Base-by-base conservation (phyloP, 1,284 basidiomycete species). In the Blastosporella zonata region DNA sequence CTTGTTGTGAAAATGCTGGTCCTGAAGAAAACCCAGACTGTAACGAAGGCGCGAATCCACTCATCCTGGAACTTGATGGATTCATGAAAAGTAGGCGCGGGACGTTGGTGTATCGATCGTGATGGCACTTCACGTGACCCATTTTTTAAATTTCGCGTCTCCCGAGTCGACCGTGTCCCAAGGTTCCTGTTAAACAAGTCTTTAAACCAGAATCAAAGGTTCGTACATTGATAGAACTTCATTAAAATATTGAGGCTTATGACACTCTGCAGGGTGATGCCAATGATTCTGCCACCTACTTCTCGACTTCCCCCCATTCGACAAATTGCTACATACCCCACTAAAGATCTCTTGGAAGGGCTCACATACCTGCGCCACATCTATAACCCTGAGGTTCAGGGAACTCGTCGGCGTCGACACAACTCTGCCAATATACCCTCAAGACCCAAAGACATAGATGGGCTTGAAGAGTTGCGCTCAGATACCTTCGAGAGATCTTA, bases 401-500 rank as follows among this genome's bases (percentile, higher is more conserved):
- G 73, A 6, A 69, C 68, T 3, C 67, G 70, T 13, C 60, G 67
- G 2, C 57, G 51, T 15, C 44, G 33, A 36, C 23, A 20, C 20
- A 22, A 40, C 13, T 2, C 23, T 48, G 20, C 21, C 31, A n/a
- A 35, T 31, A 8, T 18, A 34, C 5, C 28, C 25, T 23, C 34
- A 37, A 40, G 45, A n/a, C 15, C 36, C 17, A 38, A n/a, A 22
- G 21, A 41, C 20, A n/a, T 6, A 23, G 29, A 27, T 38, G 44
- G 40, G n/a, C 49, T 63, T 8, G 59, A 63, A 33, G 55, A 60
- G 28, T 52, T 71, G 13, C 62, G 67, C 18, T 57, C 66, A 0
- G 88, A 90, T 60, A 56, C 69, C 0, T 90, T 87, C 62, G 89
- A 91, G 62, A 75, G 84, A 8, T 63, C 76, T 0, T 82, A 85